These are phyloP conservation scores for Eleusine indica DNA, from an alignment of 176 grass and related monocot species.

Conservation along the genomic window DNA sequence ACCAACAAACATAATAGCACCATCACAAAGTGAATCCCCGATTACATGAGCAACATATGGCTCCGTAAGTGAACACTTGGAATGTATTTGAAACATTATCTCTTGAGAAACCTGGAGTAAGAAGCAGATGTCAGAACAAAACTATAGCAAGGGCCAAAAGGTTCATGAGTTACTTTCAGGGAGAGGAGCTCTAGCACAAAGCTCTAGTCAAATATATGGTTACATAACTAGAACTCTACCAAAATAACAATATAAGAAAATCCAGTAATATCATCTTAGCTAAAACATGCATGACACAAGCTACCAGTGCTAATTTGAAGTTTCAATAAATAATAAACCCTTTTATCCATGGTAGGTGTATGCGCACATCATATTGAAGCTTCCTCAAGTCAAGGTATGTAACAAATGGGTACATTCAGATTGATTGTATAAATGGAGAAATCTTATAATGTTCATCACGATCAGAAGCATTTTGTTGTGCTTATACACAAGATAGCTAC, in stretches of 20 bases:
- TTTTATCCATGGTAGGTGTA: constrained; percentile 28
- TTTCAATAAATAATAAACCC: not conserved
- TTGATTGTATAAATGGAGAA: constrained; percentile 26
- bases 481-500: constrained; percentile 34
- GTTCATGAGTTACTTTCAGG: constrained; percentile 22
- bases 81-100: constrained; percentile 77
- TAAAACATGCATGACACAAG: constrained; percentile 15
- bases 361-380: not conserved
- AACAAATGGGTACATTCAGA: constrained; percentile 18
- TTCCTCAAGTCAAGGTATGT: constrained; percentile 7
- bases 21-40: constrained; percentile 61
- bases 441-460: constrained; percentile 8
- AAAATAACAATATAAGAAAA: constrained; percentile 24
- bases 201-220: constrained; percentile 7
- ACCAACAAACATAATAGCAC: constrained; percentile 76
- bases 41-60: constrained; percentile 85
- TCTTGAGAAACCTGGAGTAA: constrained; percentile 69
- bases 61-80: constrained; percentile 72
- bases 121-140: constrained; percentile 47
- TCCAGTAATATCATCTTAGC: constrained; percentile 10
- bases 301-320: constrained; percentile 3
- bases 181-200: constrained; percentile 24
- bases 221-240: constrained; percentile 9
- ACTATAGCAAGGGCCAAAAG: not conserved
- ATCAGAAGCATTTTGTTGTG: constrained; percentile 23